Evolutionary conservation across 2,329 filamentous ascomycete genomes (phyloP).

Genomic region (Cercospora zeae-maydis): DNA sequence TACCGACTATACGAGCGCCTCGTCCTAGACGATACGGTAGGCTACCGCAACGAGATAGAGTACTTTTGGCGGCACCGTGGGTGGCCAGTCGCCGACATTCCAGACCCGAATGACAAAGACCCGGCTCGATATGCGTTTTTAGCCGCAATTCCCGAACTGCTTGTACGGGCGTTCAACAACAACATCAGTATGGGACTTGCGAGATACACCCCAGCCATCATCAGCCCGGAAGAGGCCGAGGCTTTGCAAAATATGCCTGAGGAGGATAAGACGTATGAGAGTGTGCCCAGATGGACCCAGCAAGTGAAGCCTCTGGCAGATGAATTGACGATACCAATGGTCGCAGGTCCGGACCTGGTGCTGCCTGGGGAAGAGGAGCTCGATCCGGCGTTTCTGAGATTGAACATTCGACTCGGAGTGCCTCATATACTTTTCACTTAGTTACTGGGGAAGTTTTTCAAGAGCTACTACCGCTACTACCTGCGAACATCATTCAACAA

Average conservation of each 20-base stretch:
- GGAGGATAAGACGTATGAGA: not conserved
- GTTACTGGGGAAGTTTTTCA: not conserved
- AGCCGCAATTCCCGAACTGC: slow-evolving; percentile 4
- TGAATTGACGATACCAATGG: not conserved
- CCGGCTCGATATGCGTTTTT: slow-evolving; percentile 10
- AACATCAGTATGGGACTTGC: slow-evolving; percentile 7
- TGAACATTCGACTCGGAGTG: slow-evolving; percentile 6
- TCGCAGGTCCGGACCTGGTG: not conserved
- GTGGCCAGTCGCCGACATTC: slow-evolving; percentile 10
- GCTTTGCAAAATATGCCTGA: slow-evolving; percentile 4
- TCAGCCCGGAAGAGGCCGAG: slow-evolving; percentile 8
- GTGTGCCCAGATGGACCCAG: slow-evolving; percentile 1
- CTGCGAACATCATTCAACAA: not conserved
- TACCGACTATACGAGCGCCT: slow-evolving; percentile 9
- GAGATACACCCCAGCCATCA: slow-evolving; percentile 8
- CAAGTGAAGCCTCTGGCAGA: not conserved
- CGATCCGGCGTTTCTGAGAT: not conserved
- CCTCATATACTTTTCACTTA: slow-evolving; percentile 7
- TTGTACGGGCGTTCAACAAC: slow-evolving; percentile 13
- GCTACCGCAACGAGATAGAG: slow-evolving; percentile 12
- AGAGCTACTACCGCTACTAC: not conserved
- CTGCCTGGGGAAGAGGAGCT: not conserved
- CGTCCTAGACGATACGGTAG: slow-evolving; percentile 9
- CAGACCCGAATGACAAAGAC: slow-evolving; percentile 3
- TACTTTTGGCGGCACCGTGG: slow-evolving; percentile 9